phyloP scores from a whole-genome alignment of 345 rosid genomes.

The Populus euphratica region DNA sequence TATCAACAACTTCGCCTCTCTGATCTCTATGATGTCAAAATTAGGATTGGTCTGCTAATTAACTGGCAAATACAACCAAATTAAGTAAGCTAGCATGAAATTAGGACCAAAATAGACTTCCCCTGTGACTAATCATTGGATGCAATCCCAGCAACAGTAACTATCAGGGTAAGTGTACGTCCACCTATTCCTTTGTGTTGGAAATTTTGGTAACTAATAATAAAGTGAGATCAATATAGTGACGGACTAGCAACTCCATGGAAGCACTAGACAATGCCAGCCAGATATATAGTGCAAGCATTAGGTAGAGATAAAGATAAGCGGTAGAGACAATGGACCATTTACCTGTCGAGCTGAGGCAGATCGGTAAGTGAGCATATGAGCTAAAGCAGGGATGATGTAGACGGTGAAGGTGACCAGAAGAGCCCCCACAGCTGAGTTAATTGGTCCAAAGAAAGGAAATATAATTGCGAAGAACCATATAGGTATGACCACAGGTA shows the following conservation, averaged over 20 bases:
- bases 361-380: constrained; percentile 67
- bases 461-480: constrained; percentile 86
- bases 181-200: neutral
- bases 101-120: neutral
- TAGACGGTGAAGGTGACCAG: constrained; percentile 86
- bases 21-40: neutral
- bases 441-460: constrained; percentile 87
- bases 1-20: no score
- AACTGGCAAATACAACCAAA: neutral
- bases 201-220: neutral
- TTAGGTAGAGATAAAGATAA: constrained; percentile 11
- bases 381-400: constrained; percentile 79
- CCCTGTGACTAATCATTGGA: neutral
- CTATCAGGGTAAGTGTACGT: neutral
- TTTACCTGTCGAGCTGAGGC: constrained; percentile 66
- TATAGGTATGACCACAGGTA: constrained; percentile 79
- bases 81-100: neutral
- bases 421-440: constrained; percentile 83
- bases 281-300: neutral
- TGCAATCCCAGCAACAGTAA: neutral
- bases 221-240: neutral
- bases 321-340: constrained; percentile 8
- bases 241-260: neutral
- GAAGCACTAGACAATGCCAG: constrained; percentile 6
- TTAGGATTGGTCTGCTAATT: neutral